These are phyloP conservation scores for Syzygium aqueum DNA, from an alignment of 345 rosid species.

Conservation along the genomic window DNA sequence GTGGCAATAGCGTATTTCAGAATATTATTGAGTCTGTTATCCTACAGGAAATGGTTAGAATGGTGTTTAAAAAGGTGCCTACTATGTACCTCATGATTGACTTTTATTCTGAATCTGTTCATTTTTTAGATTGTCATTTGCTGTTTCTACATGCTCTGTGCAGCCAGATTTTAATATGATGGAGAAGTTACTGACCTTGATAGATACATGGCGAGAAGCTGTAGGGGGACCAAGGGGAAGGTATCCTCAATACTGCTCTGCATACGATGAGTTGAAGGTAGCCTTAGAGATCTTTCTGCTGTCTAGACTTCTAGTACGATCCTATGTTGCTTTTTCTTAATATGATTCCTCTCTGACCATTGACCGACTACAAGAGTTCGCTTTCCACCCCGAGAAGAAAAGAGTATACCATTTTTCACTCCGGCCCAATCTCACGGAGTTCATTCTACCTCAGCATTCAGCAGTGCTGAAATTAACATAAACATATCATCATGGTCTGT, in stretches of 20 bases:
- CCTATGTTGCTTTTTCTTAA: background rate
- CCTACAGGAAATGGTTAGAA: slow-evolving; percentile 88
- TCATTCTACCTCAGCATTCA: slow-evolving; percentile 39
- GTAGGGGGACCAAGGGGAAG: slow-evolving; percentile 70
- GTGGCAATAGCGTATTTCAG: slow-evolving; percentile 75
- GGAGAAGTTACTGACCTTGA: slow-evolving; percentile 75
- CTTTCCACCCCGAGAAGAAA: slow-evolving; percentile 77
- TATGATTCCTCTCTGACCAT: background rate
- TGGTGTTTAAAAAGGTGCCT: slow-evolving; percentile 85
- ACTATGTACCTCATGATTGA: background rate
- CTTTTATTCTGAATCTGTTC: background rate
- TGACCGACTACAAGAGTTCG: slow-evolving; percentile 65
- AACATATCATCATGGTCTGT: slow-evolving; percentile 9
- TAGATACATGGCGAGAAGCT: slow-evolving; percentile 71
- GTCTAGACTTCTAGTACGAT: background rate
- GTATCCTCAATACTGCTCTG: slow-evolving; percentile 76
- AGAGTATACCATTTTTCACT: slow-evolving; percentile 76
- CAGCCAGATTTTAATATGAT: slow-evolving; percentile 85
- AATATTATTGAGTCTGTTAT: slow-evolving; percentile 79
- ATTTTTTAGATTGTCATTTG: background rate
- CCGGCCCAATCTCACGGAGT: slow-evolving; percentile 77
- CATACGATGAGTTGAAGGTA: slow-evolving; percentile 83
- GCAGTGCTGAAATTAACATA: slow-evolving; percentile 1
- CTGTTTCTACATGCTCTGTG: slow-evolving; percentile 7
- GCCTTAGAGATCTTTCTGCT: background rate